Evolutionary conservation across 2,329 filamentous ascomycete species (phyloP).

Genomic region (Macrophomina tecta): DNA sequence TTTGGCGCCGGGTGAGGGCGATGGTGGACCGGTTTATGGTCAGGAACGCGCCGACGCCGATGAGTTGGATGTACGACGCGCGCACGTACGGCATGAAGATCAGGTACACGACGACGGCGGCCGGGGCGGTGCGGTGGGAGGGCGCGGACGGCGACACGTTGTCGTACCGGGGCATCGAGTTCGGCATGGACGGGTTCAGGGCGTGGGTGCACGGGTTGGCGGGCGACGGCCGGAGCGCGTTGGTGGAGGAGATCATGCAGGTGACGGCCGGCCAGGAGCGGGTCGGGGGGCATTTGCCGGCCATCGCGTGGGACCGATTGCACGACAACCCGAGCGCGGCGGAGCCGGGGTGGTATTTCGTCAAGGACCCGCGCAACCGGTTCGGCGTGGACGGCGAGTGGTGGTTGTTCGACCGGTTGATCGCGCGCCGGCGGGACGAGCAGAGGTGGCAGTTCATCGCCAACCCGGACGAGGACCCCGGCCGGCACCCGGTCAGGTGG

Average conservation of each 20-base stretch:
- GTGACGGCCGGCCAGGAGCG: neutral
- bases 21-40: slow-evolving; percentile 27
- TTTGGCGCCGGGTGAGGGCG: neutral
- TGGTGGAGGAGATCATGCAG: slow-evolving; percentile 29
- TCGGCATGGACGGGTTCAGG: slow-evolving; percentile 29
- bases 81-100: slow-evolving; percentile 28
- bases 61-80: slow-evolving; percentile 28
- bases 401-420: too few species aligned
- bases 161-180: slow-evolving; percentile 21
- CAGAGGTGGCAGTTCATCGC: too few species aligned
- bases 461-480: too few species aligned
- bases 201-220: slow-evolving; percentile 28
- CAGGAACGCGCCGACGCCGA: neutral
- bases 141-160: slow-evolving; percentile 9
- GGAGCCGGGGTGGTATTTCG: neutral
- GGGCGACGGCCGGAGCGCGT: slow-evolving; percentile 11
- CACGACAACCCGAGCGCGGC: slow-evolving; percentile 21
- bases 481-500: too few species aligned
- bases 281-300: slow-evolving; percentile 10
- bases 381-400: too few species aligned
- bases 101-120: slow-evolving; percentile 13
- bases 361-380: neutral
- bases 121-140: slow-evolving; percentile 4
- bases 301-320: slow-evolving; percentile 7
- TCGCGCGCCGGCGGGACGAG: too few species aligned